These are phyloP conservation scores for Psilocybe tampanensis DNA, from an alignment of 768 basidiomycete species.

Conservation along the genomic window DNA sequence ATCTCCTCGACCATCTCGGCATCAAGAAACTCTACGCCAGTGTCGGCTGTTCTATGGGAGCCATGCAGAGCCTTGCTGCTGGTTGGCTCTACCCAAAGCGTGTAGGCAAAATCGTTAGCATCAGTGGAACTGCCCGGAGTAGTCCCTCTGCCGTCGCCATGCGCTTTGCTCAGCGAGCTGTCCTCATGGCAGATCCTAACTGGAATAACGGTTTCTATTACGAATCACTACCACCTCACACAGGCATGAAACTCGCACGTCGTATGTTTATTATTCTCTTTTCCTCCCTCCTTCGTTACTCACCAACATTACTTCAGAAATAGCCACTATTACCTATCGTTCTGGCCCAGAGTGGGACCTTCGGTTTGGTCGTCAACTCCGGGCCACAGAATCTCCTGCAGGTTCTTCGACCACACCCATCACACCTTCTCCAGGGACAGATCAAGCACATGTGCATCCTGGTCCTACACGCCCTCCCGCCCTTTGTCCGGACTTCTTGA, in stretches of 20 bases:
- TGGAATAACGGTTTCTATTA: conserved; percentile 99
- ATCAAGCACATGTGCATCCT: conserved; percentile 18
- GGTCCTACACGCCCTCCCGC: conserved; percentile 56
- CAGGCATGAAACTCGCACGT: conserved; percentile 97
- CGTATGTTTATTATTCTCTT: conserved; percentile 48
- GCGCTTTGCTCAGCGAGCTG: conserved; percentile 95
- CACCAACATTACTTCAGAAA: conserved; percentile 57
- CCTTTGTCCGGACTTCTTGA: conserved; percentile 95
- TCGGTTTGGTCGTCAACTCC: conserved; percentile 87
- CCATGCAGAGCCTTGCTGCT: conserved; percentile 96
- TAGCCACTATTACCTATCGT: conserved; percentile 98
- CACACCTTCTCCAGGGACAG: not conserved
- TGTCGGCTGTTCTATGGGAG: conserved; percentile 96
- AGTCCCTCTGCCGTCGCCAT: conserved; percentile 93
- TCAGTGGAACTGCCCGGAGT: conserved; percentile 93
- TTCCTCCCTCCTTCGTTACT: not conserved
- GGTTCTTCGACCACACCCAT: conserved; percentile 25
- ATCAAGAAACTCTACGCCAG: conserved; percentile 89
- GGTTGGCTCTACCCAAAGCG: conserved; percentile 90
- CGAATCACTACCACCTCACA: conserved; percentile 91
- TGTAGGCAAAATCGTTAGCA: conserved; percentile 89
- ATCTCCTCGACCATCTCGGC: conserved; percentile 80
- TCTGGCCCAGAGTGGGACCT: conserved; percentile 99
- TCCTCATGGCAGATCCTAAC: conserved; percentile 98
- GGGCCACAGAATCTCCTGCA: conserved; percentile 33